Evolutionary conservation across 1,284 basidiomycete genomes (phyloP).

Genomic region (Ceratobasidium sp.): DNA sequence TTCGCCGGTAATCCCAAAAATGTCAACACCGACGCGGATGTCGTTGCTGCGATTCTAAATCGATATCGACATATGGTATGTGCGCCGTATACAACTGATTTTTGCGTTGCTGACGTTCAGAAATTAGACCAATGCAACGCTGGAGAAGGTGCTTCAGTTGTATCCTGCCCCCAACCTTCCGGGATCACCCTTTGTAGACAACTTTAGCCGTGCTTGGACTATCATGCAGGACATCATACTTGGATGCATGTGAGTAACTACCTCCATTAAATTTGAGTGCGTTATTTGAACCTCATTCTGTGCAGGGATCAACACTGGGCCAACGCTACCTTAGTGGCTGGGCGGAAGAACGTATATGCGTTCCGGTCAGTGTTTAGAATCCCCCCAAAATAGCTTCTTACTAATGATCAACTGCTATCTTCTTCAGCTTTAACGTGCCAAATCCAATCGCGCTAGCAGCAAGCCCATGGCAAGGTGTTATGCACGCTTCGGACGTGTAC

Average conservation of each 20-base stretch:
- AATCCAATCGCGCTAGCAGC: slow-evolving; percentile 60
- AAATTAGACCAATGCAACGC: slow-evolving; percentile 59
- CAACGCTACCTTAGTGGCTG: slow-evolving; percentile 55
- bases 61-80: slow-evolving; percentile 61
- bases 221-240: slow-evolving; percentile 63
- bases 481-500: slow-evolving; percentile 64
- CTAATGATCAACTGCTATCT: background rate
- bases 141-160: slow-evolving; percentile 58
- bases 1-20: slow-evolving; percentile 61
- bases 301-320: slow-evolving; percentile 62
- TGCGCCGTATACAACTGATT: background rate
- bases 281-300: slow-evolving; percentile 11
- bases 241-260: slow-evolving; percentile 62
- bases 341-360: slow-evolving; percentile 58
- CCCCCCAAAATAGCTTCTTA: background rate
- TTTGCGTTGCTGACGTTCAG: slow-evolving; percentile 17
- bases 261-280: background rate
- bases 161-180: slow-evolving; percentile 59
- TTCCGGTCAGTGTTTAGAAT: slow-evolving; percentile 55
- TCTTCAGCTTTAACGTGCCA: slow-evolving; percentile 61
- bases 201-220: slow-evolving; percentile 61
- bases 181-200: slow-evolving; percentile 59
- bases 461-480: slow-evolving; percentile 60
- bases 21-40: slow-evolving; percentile 61
- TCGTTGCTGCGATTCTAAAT: slow-evolving; percentile 58